phyloP scores from a whole-genome alignment of 164 flowering plant species.

The Aristolochia contorta region DNA sequence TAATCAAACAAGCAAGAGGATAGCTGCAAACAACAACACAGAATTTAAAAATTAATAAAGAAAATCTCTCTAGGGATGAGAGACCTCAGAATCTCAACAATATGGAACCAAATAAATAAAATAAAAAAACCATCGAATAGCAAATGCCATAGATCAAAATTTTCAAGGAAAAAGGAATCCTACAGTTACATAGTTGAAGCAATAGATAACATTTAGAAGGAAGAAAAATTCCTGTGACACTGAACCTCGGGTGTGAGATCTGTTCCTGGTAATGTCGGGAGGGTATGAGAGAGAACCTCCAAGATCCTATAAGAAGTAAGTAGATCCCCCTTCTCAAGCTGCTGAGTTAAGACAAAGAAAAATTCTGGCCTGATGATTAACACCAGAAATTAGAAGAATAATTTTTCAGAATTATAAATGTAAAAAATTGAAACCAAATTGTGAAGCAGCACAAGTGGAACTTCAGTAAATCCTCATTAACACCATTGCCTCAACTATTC shows the following conservation, averaged over 20 bases:
- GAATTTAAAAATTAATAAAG: background rate
- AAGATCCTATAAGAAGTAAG: conserved; percentile 78
- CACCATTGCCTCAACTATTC: too few species aligned
- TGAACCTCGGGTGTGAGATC: conserved; percentile 79
- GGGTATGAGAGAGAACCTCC: conserved; percentile 72
- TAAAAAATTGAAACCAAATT: too few species aligned
- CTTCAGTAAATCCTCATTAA: too few species aligned
- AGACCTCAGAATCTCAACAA: background rate
- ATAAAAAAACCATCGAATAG: background rate
- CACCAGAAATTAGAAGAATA: conserved; percentile 1
- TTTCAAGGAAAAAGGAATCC: too few species aligned
- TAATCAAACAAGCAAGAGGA: conserved; percentile 73
- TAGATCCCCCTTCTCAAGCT: conserved; percentile 74
- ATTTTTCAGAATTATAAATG: too few species aligned
- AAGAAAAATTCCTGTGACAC: background rate
- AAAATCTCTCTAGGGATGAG: background rate
- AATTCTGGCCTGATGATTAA: conserved; percentile 67
- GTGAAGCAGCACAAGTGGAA: too few species aligned
- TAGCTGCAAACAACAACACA: conserved; percentile 48
- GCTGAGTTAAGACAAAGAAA: conserved; percentile 62
- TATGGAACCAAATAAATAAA: too few species aligned
- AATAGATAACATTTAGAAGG: background rate
- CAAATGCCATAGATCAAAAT: too few species aligned
- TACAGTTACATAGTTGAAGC: too few species aligned
- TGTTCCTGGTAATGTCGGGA: conserved; percentile 90